Percentiles rank a stretch among this genome's conserved stretches.
phyloP scores from a whole-genome alignment of 2,329 filamentous ascomycete genomes.

The Monilinia laxa region DNA sequence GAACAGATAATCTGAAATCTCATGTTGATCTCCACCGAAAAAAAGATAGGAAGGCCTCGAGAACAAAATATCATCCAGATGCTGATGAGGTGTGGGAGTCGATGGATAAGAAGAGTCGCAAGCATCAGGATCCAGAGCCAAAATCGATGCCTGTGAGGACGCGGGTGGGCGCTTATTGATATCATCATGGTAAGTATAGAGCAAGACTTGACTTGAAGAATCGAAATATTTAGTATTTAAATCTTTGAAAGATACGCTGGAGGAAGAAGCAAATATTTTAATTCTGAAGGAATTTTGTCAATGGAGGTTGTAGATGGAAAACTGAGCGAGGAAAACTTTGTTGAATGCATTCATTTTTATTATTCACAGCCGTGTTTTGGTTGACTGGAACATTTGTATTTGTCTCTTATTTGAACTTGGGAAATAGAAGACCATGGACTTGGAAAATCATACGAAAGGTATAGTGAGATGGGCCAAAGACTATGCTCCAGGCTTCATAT shows the following conservation, averaged over 20 bases:
- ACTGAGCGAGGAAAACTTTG: not conserved
- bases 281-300: not conserved
- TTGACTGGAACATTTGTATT: constrained; percentile 16
- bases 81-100: constrained; percentile 2
- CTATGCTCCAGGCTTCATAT: not conserved
- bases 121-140: not conserved
- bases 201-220: not conserved
- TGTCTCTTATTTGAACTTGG: not conserved
- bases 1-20: constrained; percentile 34
- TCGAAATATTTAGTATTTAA: not conserved
- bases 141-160: not conserved
- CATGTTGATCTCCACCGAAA: constrained; percentile 31
- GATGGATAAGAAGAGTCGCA: constrained; percentile 11
- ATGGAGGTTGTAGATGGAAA: constrained; percentile 3
- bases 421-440: not conserved
- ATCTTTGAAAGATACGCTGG: not conserved
- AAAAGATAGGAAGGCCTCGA: constrained; percentile 23
- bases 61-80: constrained; percentile 25
- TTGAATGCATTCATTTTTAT: constrained; percentile 10
- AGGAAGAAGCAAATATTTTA: not conserved
- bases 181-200: not conserved
- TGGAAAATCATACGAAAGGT: not conserved
- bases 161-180: not conserved
- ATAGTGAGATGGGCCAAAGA: not conserved
- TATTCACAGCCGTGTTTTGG: not conserved